Evolutionary conservation across 2,329 filamentous ascomycete genomes (phyloP).

Genomic region (Colletotrichum coccodes): DNA sequence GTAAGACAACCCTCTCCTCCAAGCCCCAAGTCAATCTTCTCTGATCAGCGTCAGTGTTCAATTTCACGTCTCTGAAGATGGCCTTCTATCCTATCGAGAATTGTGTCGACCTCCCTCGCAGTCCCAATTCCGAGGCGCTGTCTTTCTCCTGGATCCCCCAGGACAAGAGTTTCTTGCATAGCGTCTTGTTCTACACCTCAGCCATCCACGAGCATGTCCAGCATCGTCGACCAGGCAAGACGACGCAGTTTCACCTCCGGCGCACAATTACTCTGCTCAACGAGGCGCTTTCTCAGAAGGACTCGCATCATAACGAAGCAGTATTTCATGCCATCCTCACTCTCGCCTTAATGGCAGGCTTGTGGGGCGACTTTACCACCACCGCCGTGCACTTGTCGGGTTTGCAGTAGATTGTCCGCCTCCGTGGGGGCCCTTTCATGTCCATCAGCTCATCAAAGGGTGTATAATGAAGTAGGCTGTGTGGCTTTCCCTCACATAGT

Average conservation of each 20-base stretch:
- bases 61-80: background rate
- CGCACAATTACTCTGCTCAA: constrained; percentile 8
- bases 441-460: no score
- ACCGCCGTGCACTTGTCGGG: constrained; percentile 10
- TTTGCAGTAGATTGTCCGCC: background rate
- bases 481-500: no score
- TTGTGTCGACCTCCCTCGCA: constrained; percentile 4
- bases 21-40: background rate
- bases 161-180: constrained; percentile 6
- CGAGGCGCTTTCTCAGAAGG: background rate
- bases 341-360: constrained; percentile 6
- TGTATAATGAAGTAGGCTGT: no score
- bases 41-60: background rate
- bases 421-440: constrained; percentile 10
- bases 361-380: constrained; percentile 2
- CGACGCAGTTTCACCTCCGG: background rate
- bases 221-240: background rate
- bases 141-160: constrained; percentile 9
- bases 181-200: background rate
- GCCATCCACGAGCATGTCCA: background rate
- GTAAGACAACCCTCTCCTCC: background rate
- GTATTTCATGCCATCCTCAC: constrained; percentile 8
- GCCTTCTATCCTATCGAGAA: constrained; percentile 11
- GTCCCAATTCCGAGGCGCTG: constrained; percentile 1
- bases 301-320: background rate